Evolutionary conservation across 2,329 filamentous ascomycete genomes (phyloP).

Genomic region (Sporothrix pseudoabietina): DNA sequence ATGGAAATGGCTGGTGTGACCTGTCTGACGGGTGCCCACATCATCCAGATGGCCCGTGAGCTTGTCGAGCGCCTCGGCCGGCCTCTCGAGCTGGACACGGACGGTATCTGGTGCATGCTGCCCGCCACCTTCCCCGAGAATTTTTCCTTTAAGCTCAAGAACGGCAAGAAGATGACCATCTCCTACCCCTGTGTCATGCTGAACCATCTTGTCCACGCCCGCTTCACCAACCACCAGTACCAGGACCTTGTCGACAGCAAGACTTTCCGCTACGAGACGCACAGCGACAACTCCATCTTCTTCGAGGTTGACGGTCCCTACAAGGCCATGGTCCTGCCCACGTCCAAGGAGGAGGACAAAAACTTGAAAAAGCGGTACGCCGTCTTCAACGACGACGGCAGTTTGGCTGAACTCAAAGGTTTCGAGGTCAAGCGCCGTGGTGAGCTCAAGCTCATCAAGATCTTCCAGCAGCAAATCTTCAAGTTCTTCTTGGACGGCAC

Average conservation of each 20-base stretch:
- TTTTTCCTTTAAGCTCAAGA: conserved; percentile 89
- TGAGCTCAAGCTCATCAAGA: conserved; percentile 98
- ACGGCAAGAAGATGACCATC: conserved; percentile 93
- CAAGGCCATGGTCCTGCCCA: conserved; percentile 94
- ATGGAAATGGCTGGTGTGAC: conserved; percentile 99
- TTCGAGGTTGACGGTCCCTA: conserved; percentile 99
- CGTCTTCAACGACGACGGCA: conserved; percentile 97
- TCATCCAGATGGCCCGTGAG: conserved; percentile 94
- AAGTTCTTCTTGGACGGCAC: conserved; percentile 96
- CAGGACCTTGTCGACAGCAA: conserved; percentile 80
- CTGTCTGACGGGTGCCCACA: conserved; percentile 91
- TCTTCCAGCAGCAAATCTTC: conserved; percentile 99
- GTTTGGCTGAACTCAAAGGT: conserved; percentile 90
- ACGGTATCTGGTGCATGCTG: conserved; percentile 99
- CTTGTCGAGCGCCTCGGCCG: conserved; percentile 91
- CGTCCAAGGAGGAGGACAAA: conserved; percentile 98
- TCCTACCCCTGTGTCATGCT: conserved; percentile 99
- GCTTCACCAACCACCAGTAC: conserved; percentile 97
- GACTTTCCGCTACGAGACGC: conserved; percentile 89
- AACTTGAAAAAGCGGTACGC: conserved; percentile 99
- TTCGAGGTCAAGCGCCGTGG: conserved; percentile 97
- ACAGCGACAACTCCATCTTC: conserved; percentile 99
- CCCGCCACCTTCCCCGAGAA: conserved; percentile 96
- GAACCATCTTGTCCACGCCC: conserved; percentile 92
- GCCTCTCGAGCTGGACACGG: conserved; percentile 91